phyloP scores from a whole-genome alignment of 1,284 basidiomycete species.

The Ganoderma lucidum region DNA sequence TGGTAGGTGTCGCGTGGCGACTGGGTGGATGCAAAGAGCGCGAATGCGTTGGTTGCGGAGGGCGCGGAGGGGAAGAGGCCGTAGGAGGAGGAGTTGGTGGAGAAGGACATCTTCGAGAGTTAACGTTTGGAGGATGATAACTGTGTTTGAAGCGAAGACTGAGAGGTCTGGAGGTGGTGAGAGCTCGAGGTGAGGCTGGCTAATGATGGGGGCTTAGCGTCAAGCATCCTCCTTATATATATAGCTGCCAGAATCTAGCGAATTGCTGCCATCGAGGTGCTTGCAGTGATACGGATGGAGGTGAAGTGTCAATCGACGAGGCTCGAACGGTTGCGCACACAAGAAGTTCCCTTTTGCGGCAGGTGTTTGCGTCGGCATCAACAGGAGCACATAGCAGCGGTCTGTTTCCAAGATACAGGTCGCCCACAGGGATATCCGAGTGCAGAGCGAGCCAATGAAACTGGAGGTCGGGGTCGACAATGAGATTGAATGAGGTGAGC shows the following conservation, averaged over 20 bases:
- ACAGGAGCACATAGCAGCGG: not conserved
- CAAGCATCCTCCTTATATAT: not conserved
- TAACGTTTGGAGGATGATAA: not conserved
- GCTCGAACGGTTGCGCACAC: not conserved
- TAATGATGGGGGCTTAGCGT: conserved; percentile 14
- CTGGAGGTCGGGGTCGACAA: conserved; percentile 6
- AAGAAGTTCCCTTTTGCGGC: conserved; percentile 2
- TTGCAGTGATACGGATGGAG: not conserved
- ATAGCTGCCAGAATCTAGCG: not conserved
- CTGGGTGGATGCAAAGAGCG: conserved; percentile 35
- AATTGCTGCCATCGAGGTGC: not conserved
- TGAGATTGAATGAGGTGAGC: not conserved
- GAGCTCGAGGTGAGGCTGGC: conserved; percentile 13
- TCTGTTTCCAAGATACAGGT: conserved; percentile 8
- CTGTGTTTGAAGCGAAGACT: conserved; percentile 10
- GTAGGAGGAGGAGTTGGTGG: conserved; percentile 25
- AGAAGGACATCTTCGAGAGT: conserved; percentile 30
- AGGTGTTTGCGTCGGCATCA: not conserved
- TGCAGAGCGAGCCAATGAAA: conserved; percentile 4
- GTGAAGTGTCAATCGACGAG: conserved; percentile 7
- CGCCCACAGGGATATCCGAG: not conserved
- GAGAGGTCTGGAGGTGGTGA: conserved; percentile 2
- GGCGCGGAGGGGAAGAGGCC: conserved; percentile 29
- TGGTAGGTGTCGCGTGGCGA: conserved; percentile 39
- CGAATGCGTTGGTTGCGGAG: conserved; percentile 37